Evolutionary conservation across 2,329 filamentous ascomycete species (phyloP).

Genomic region (Fusarium piperis): DNA sequence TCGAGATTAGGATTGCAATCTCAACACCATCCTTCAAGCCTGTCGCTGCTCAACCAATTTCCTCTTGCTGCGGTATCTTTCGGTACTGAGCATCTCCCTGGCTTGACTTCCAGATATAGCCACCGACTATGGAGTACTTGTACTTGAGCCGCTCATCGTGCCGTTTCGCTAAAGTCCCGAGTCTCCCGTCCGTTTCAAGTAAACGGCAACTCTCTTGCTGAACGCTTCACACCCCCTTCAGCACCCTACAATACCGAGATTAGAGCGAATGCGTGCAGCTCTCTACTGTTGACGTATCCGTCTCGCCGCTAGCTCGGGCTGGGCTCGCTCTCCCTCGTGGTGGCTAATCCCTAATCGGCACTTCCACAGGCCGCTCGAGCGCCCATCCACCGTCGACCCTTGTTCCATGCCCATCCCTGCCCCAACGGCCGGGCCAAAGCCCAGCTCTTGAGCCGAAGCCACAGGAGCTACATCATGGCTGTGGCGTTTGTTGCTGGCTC

Average conservation of each 20-base stretch:
- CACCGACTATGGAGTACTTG: neutral
- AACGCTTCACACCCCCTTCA: neutral
- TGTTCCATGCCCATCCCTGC: conserved; percentile 32
- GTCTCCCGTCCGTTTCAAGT: neutral
- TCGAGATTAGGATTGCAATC: conserved; percentile 4
- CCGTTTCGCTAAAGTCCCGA: neutral
- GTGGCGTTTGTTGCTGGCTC: conserved; percentile 4
- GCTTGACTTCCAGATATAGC: neutral
- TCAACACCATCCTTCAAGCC: neutral
- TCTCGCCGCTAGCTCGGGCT: conserved; percentile 30
- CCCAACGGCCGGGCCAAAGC: conserved; percentile 40
- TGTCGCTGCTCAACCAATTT: neutral
- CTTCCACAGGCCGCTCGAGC: neutral
- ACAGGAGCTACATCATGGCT: conserved; percentile 15
- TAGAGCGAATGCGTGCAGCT: conserved; percentile 17
- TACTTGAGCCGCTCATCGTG: neutral
- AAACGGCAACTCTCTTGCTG: neutral
- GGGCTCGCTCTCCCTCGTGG: conserved; percentile 14
- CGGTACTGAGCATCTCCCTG: neutral
- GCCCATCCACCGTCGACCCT: conserved; percentile 31
- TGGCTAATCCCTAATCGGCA: conserved; percentile 22
- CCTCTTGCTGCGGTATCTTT: neutral
- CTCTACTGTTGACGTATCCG: conserved; percentile 10
- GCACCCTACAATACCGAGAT: conserved; percentile 26
- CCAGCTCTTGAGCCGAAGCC: conserved; percentile 39